Base-by-base conservation (phyloP, 345 rosid genomes). In the Cardamine chenopodiifolia region DNA sequence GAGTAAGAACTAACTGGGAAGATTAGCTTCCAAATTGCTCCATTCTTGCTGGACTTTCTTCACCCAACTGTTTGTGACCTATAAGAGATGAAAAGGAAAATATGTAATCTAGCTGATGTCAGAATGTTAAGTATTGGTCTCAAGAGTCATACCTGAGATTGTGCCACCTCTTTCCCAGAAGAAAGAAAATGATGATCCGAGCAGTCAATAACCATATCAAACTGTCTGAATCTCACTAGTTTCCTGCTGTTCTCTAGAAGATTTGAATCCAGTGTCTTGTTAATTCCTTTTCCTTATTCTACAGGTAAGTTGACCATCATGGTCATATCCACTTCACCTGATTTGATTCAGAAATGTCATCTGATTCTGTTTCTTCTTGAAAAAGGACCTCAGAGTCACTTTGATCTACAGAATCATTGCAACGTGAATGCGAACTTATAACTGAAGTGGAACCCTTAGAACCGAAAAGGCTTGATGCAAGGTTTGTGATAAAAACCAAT, bases 21-120 rank as follows among this genome's bases (percentile, higher is more conserved):
- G 92, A 80, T 86, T 77, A 66, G 81, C 80, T 82, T 86, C 85
- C 45, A 95, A 82, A 40, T 83, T 79, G 81, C 81, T 87, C 99
- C 99, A 95, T 71, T 95, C 99, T 80, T 86, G 90, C 74, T 84
- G 96, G 80, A 95, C 93, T 82, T 83, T 92, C 86, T 86, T 95
- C 75, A 86, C 75, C 99, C 96, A 90, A 67, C 86, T 68, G 80
- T 83, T 84, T 75, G 86, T 81, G 32, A 87, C 83, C 98, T 94
- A 73, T 69, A 26, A 54, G 59, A 55, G 64, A 62, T 34, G 58
- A 73, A 67, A 47, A 72, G 48, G 6, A 14, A 29, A 29, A 34
- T 26, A 7, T 62, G 29, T 68, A 2, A 71, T 68, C 54, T 61
- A 39, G 42, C 67, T 37, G 31, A 58, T 29, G 31, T 66, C 14